Conservation (phyloP, 1,284 basidiomycete species). For the Ustilago xerochloae region DNA sequence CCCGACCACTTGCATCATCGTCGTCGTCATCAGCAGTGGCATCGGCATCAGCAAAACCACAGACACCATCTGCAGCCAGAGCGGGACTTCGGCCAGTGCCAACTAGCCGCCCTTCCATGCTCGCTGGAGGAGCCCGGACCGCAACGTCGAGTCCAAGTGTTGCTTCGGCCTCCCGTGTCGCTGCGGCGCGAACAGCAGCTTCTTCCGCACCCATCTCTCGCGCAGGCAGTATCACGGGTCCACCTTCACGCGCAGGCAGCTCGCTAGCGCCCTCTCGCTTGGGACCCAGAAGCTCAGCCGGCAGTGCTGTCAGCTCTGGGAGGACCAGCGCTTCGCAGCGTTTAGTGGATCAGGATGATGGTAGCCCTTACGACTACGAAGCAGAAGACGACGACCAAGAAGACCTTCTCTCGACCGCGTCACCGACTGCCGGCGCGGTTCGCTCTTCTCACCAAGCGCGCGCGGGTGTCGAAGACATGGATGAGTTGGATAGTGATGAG, state of each 20-base stretch:
- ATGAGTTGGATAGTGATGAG: slow-evolving; percentile 3
- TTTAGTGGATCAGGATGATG: slow-evolving; percentile 18
- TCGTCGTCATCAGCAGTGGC: too few relatives aligned
- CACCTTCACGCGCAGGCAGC: slow-evolving; percentile 28
- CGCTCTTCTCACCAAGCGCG: neutral
- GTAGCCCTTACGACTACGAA: slow-evolving; percentile 3
- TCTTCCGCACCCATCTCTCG: slow-evolving; percentile 41
- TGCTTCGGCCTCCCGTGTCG: slow-evolving; percentile 19
- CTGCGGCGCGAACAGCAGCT: slow-evolving; percentile 15
- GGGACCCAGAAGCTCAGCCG: slow-evolving; percentile 33
- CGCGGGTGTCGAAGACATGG: slow-evolving; percentile 9
- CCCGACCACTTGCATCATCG: slow-evolving; percentile 9
- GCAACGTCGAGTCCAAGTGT: slow-evolving; percentile 38
- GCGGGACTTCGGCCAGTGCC: slow-evolving; percentile 55
- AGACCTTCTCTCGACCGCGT: slow-evolving; percentile 6
- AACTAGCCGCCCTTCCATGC: slow-evolving; percentile 50
- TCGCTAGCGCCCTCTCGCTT: slow-evolving; percentile 28
- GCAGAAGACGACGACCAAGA: slow-evolving; percentile 15
- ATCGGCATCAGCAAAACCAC: slow-evolving; percentile 26
- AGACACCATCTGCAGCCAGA: slow-evolving; percentile 41
- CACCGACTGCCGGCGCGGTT: neutral
- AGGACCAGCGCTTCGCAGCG: slow-evolving; percentile 36
- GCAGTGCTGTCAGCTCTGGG: slow-evolving; percentile 40
- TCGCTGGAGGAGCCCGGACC: slow-evolving; percentile 27
- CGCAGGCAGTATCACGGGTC: slow-evolving; percentile 15